A percentile compares a stretch with the other conserved stretches of the same genome.
Evolutionary conservation across 169 alveolate genomes (phyloP).

Genomic region (Plasmodium blacklocki): DNA sequence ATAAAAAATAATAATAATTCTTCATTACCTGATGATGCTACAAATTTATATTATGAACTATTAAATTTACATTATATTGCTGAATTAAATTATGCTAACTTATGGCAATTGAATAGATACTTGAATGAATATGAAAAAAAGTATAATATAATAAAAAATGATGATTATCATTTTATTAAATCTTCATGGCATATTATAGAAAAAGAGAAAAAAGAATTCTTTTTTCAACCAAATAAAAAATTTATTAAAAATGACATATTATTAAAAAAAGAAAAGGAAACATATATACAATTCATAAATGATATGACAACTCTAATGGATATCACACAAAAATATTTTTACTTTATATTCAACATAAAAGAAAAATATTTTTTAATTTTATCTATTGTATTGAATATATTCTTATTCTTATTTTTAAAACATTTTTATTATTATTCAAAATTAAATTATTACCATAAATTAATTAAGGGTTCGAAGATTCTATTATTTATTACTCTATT

Average conservation of each 20-base stretch:
- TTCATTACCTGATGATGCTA: background rate
- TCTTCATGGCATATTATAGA: constrained; percentile 33
- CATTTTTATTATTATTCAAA: constrained; percentile 31
- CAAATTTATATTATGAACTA: constrained; percentile 11
- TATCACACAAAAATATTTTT: constrained; percentile 55
- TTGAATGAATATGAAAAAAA: constrained; percentile 29
- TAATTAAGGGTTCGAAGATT: constrained; percentile 3
- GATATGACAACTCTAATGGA: constrained; percentile 56
- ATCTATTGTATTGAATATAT: constrained; percentile 8
- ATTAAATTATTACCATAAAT: constrained; percentile 38
- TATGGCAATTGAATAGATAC: constrained; percentile 68
- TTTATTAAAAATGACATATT: constrained; percentile 27
- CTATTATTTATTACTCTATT: background rate
- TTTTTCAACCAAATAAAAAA: constrained; percentile 44
- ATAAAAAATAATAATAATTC: background rate
- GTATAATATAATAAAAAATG: constrained; percentile 23
- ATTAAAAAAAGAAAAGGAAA: constrained; percentile 28
- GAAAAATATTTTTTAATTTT: constrained; percentile 29
- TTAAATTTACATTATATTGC: constrained; percentile 48
- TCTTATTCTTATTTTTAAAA: constrained; percentile 23
- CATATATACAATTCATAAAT: constrained; percentile 59
- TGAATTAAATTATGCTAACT: constrained; percentile 54
- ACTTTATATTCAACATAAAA: constrained; percentile 26
- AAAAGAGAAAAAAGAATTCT: constrained; percentile 14
- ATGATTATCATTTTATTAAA: constrained; percentile 58